These are phyloP conservation scores for Diaporthe citri DNA, from an alignment of 2,329 filamentous ascomycete genomes.

Conservation along the genomic window DNA sequence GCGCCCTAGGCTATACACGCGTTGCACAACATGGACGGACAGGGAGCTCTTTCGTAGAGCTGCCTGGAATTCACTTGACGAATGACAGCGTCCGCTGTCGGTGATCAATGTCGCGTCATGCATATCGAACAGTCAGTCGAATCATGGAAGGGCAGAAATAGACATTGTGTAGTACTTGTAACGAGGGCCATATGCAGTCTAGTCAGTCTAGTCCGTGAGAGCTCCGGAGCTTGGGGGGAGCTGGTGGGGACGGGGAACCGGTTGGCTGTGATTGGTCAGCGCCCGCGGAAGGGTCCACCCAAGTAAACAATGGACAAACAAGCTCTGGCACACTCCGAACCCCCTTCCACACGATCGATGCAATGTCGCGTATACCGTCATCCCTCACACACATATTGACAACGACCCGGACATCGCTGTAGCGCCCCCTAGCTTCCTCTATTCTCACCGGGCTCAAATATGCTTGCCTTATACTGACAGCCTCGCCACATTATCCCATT, in stretches of 20 bases:
- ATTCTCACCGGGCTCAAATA: constrained; percentile 23
- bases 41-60: background rate
- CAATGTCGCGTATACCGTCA: constrained; percentile 19
- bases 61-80: background rate
- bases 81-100: background rate
- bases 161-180: background rate
- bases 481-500: background rate
- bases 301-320: constrained; percentile 35
- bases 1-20: background rate
- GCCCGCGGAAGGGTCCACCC: background rate
- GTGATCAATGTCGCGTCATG: background rate
- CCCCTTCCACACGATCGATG: constrained; percentile 6
- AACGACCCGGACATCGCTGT: constrained; percentile 10
- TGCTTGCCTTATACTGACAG: constrained; percentile 34
- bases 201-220: background rate
- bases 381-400: constrained; percentile 11
- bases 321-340: constrained; percentile 29
- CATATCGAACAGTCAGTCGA: background rate
- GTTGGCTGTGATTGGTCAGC: constrained; percentile 12
- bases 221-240: background rate
- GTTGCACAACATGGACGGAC: background rate
- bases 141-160: background rate
- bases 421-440: background rate
- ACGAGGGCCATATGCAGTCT: background rate
- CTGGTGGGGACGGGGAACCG: background rate